Base-by-base conservation (phyloP, 352 stramenopile genomes). In the Globisporangium uncinulatum region DNA sequence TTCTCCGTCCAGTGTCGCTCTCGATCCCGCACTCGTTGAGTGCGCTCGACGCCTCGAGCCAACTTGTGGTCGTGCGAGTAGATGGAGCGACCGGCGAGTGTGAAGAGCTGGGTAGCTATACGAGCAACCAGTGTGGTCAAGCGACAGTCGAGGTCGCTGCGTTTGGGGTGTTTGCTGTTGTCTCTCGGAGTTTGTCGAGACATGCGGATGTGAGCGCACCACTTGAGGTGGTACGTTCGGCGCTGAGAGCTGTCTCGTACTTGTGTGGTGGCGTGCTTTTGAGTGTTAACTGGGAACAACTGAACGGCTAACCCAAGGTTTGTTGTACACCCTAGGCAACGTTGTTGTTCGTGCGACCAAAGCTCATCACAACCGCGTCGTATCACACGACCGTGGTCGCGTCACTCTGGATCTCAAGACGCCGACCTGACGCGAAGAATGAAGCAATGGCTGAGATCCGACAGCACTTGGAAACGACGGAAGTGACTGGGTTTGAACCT, bases 1-100 rank as follows among this genome's bases (percentile, higher is more conserved):
- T 80, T 39, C 45, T 68, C 17, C 64, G 61, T n/a, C 69, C 63
- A 7, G 58, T 59, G 36, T 48, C 71, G 20, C 45, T 78, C 14
- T 74, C 57, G 60, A 37, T 78, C 19, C 64, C 69, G 0, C 71
- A 76, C 44, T 70, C 31, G 43, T 34, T 67, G 1, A 60, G 51
- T 24, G 11, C 32, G 4, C 31, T 46, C 24, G 59, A 70, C 31
- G 13, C 44, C 15, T 63, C 50, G 11, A 58, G 61, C 21, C 51
- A 20, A 4, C 58, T 52, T 6, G 51, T 67, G 0, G 56, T 76
- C 2, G 69, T 81, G 42, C 49, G 66, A 20, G 46, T 78, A 36
- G 57, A 76, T 20, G 13, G n/a, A 2, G 54, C 51, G 15, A 71
- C 62, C 45, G 63, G 71, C 21, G 6, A 4, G 6, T 45, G 29